Evolutionary conservation across 2,329 filamentous ascomycete genomes (phyloP).

Genomic region (Thelonectria blattea): DNA sequence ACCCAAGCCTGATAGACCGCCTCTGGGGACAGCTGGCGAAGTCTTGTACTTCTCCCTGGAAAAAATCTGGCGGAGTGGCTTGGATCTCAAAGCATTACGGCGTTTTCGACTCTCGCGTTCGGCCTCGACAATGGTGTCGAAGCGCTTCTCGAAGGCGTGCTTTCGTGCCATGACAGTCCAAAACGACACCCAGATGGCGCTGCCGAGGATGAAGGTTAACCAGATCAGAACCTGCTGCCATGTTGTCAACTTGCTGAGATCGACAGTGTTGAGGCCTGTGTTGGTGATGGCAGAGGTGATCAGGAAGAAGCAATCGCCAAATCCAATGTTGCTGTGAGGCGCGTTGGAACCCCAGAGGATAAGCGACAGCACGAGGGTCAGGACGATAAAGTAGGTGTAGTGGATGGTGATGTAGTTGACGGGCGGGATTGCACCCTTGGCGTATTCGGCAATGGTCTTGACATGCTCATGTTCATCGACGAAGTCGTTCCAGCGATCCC

Average conservation of each 20-base stretch:
- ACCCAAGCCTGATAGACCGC: constrained; percentile 26
- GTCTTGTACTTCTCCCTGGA: constrained; percentile 32
- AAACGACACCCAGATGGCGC: constrained; percentile 70
- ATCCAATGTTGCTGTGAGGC: constrained; percentile 58
- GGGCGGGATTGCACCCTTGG: constrained; percentile 43
- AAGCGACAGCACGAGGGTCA: constrained; percentile 60
- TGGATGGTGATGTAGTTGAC: constrained; percentile 70
- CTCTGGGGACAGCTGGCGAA: constrained; percentile 15
- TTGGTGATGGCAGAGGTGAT: constrained; percentile 70
- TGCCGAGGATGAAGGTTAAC: constrained; percentile 69
- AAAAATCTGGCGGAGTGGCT: constrained; percentile 27
- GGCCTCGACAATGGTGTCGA: constrained; percentile 57
- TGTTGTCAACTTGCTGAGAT: constrained; percentile 67
- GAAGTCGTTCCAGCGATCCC: constrained; percentile 30
- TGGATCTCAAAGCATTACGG: constrained; percentile 16
- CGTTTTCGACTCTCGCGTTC: constrained; percentile 42
- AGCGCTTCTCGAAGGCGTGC: constrained; percentile 66
- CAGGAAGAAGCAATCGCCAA: constrained; percentile 71
- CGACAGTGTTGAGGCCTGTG: constrained; percentile 71
- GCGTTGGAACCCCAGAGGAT: constrained; percentile 67
- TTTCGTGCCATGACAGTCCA: constrained; percentile 67
- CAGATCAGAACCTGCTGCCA: constrained; percentile 73
- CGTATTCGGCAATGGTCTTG: constrained; percentile 4
- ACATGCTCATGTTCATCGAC: constrained; percentile 31
- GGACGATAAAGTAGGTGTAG: constrained; percentile 68